These are phyloP conservation scores for Amanita inopinata DNA, from an alignment of 768 basidiomycete species.

Conservation along the genomic window DNA sequence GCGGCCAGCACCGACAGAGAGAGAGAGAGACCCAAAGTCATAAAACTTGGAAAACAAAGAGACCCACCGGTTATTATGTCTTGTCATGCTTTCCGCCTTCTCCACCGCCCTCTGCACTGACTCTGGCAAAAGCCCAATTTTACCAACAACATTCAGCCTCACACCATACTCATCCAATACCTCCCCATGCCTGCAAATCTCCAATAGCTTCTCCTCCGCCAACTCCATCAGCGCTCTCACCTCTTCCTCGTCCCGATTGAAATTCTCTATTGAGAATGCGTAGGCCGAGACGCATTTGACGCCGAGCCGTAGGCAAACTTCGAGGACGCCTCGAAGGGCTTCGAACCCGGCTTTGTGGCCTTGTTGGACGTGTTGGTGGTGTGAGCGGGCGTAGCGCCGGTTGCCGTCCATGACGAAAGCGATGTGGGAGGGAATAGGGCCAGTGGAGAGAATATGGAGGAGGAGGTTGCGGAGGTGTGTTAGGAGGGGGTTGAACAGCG, in stretches of 20 bases:
- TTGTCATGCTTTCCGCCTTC: conserved; percentile 71
- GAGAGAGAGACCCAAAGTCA: neutral
- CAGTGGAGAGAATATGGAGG: conserved; percentile 61
- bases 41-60: conserved; percentile 22
- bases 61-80: conserved; percentile 56
- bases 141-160: conserved; percentile 75
- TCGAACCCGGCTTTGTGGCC: conserved; percentile 84
- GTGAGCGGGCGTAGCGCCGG: conserved; percentile 72
- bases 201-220: conserved; percentile 65
- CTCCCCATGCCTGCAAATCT: conserved; percentile 76
- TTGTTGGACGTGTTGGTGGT: conserved; percentile 53
- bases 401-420: conserved; percentile 99
- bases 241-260: conserved; percentile 78
- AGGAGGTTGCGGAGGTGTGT: conserved; percentile 32
- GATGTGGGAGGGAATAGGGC: conserved; percentile 83
- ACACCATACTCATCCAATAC: conserved; percentile 73
- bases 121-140: conserved; percentile 65
- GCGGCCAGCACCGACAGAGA: neutral
- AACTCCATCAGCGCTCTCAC: conserved; percentile 84
- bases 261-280: conserved; percentile 98
- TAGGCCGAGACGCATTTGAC: conserved; percentile 87
- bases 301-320: conserved; percentile 73
- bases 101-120: conserved; percentile 57
- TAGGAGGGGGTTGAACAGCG: conserved; percentile 9
- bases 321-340: conserved; percentile 72